Percentiles rank a stretch among this genome's conserved stretches.
Conservation (phyloP, 2,329 filamentous ascomycete genomes). For the Rutstroemia sp. region DNA sequence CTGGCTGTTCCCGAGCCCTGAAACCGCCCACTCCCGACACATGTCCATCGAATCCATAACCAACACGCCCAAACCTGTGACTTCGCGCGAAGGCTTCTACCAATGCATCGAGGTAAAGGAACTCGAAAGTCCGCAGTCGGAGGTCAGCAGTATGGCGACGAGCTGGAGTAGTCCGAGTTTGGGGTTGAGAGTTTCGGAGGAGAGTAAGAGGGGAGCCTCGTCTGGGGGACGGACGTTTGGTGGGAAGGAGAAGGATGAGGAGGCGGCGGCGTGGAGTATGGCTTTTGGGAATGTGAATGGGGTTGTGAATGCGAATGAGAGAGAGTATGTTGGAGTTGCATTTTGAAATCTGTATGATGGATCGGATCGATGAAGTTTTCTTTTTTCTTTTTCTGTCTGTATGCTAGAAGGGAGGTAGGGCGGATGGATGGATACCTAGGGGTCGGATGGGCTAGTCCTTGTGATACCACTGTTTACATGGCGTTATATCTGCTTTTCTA, state of each 20-base stretch:
- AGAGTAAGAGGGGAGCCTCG: background rate
- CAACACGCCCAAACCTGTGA: constrained; percentile 46
- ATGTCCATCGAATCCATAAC: constrained; percentile 45
- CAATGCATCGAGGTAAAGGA: constrained; percentile 38
- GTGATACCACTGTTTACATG: too few species aligned
- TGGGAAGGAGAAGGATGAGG: constrained; percentile 34
- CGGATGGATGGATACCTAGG: background rate
- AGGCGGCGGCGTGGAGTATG: constrained; percentile 22
- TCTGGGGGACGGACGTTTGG: background rate
- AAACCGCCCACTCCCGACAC: constrained; percentile 30
- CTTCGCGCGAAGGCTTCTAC: constrained; percentile 48
- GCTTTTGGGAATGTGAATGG: constrained; percentile 15
- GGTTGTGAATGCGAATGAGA: too few species aligned
- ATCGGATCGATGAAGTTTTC: background rate
- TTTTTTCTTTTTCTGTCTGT: background rate
- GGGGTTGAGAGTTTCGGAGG: background rate
- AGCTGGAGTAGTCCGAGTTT: constrained; percentile 8
- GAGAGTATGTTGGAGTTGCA: constrained; percentile 39
- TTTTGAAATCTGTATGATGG: constrained; percentile 27
- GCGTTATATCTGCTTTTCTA: too few species aligned
- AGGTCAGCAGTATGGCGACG: background rate
- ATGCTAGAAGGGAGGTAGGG: background rate
- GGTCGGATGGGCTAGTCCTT: background rate
- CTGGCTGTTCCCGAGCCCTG: constrained; percentile 44
- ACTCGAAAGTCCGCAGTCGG: background rate